These are phyloP conservation scores for Clavispora vitiphila DNA, from an alignment of 805 yeast genomes.

Conservation along the genomic window DNA sequence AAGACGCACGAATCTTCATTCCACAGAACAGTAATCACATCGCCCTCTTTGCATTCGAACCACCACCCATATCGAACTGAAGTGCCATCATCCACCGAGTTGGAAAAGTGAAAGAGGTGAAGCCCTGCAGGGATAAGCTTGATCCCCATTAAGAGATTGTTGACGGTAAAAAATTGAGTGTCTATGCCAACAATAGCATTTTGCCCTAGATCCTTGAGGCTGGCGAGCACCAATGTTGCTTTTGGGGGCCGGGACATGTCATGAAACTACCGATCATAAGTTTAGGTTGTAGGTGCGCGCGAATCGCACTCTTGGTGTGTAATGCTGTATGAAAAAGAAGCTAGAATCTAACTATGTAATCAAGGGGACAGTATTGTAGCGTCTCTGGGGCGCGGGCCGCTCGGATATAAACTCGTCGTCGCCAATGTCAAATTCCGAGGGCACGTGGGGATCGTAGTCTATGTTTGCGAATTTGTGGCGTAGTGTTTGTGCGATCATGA, in stretches of 20 bases:
- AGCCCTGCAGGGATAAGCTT: conserved; percentile 46
- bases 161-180: conserved; percentile 42
- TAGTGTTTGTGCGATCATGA: conserved; percentile 27
- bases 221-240: conserved; percentile 17
- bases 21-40: conserved; percentile 34
- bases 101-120: conserved; percentile 50
- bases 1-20: conserved; percentile 10
- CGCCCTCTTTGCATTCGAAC: conserved; percentile 33
- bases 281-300: too few relatives aligned
- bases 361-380: not conserved
- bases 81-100: conserved; percentile 9
- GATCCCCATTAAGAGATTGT: conserved; percentile 42
- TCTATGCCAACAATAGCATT: conserved; percentile 41
- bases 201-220: conserved; percentile 4
- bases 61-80: conserved; percentile 34
- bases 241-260: conserved; percentile 18
- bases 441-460: conserved; percentile 8
- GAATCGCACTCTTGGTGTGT: not conserved
- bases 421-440: conserved; percentile 23
- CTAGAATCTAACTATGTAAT: not conserved
- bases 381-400: not conserved
- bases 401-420: conserved; percentile 1
- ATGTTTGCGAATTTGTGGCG: conserved; percentile 22
- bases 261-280: not conserved
- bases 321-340: too few relatives aligned